phyloP scores from a whole-genome alignment of 371 early-diverging fungal genomes.

The Circinella umbellata region DNA sequence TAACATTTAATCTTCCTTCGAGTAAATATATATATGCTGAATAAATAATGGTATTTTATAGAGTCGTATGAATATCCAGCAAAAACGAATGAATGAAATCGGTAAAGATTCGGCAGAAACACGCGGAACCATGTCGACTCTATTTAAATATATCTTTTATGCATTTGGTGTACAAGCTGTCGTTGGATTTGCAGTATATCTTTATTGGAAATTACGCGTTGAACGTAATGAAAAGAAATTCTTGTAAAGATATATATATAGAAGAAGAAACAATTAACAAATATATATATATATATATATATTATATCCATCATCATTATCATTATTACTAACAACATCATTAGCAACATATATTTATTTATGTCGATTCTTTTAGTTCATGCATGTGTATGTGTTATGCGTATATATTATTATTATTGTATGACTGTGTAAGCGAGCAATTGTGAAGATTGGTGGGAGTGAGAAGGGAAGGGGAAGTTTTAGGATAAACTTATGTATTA shows the following conservation, averaged over 20 bases:
- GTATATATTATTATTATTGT: too few relatives aligned
- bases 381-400: too few relatives aligned
- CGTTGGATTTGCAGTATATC: constrained; percentile 39
- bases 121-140: constrained; percentile 42
- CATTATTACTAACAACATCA: too few relatives aligned
- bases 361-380: too few relatives aligned
- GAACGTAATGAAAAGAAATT: constrained; percentile 54
- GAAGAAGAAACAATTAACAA: constrained; percentile 7
- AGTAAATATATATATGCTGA: too few relatives aligned
- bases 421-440: background rate
- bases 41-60: background rate
- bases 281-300: background rate
- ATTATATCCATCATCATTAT: too few relatives aligned
- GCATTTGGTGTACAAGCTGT: constrained; percentile 42
- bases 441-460: background rate
- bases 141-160: constrained; percentile 46
- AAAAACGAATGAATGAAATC: constrained; percentile 31
- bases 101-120: constrained; percentile 43
- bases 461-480: background rate
- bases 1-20: background rate
- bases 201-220: constrained; percentile 51
- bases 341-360: too few relatives aligned
- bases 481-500: too few relatives aligned
- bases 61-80: constrained; percentile 37
- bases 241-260: constrained; percentile 23